These are phyloP conservation scores for Cadophora sp. DNA, from an alignment of 2,329 filamentous ascomycete genomes.

Conservation along the genomic window DNA sequence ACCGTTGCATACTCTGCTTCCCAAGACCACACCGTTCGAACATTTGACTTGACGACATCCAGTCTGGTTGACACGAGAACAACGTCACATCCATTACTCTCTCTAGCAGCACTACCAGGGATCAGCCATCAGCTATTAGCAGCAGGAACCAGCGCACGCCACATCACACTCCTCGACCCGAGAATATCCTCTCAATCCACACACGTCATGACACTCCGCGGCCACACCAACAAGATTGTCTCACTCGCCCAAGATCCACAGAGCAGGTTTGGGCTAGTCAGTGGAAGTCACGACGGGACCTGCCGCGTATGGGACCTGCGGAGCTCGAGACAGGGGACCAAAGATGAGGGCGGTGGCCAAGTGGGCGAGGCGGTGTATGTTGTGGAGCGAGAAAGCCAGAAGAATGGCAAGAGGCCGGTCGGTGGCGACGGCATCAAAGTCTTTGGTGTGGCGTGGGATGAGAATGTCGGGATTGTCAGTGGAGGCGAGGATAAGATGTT, in stretches of 20 bases:
- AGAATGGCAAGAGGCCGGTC: constrained; percentile 65
- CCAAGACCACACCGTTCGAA: constrained; percentile 88
- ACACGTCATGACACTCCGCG: constrained; percentile 87
- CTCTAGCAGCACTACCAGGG: constrained; percentile 74
- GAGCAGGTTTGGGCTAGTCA: constrained; percentile 84
- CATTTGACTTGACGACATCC: constrained; percentile 86
- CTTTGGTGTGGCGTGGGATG: constrained; percentile 86
- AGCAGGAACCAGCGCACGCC: constrained; percentile 82
- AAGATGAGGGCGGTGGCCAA: constrained; percentile 64
- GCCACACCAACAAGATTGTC: constrained; percentile 79
- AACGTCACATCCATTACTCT: constrained; percentile 83
- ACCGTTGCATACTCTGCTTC: constrained; percentile 93
- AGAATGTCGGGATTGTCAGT: constrained; percentile 85
- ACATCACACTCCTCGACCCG: constrained; percentile 93
- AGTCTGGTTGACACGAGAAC: constrained; percentile 81
- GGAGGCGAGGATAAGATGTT: constrained; percentile 93
- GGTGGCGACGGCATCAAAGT: constrained; percentile 90
- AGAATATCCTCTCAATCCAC: constrained; percentile 78
- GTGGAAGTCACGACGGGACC: constrained; percentile 90
- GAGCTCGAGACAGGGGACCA: constrained; percentile 64
- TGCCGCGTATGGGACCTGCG: constrained; percentile 94
- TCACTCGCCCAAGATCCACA: constrained; percentile 56
- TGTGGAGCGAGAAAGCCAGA: constrained; percentile 76
- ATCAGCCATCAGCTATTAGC: constrained; percentile 59
- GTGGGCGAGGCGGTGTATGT: constrained; percentile 77